Evolutionary conservation across 352 stramenopile species (phyloP), one percentile per base, ranked within the genome.

Genomic region (Phytophthora crassamura): DNA sequence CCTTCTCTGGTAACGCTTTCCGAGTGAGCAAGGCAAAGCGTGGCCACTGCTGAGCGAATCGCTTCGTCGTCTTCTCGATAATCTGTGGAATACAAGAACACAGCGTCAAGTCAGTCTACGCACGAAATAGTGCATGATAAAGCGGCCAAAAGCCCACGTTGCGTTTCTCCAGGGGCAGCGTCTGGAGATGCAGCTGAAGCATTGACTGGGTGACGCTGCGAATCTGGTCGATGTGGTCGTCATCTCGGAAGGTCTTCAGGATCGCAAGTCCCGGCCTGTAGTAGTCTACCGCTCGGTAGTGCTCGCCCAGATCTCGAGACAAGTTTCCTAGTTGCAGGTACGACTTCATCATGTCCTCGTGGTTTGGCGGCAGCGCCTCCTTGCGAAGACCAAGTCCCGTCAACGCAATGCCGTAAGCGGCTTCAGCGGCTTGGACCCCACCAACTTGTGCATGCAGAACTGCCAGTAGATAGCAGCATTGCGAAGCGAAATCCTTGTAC

Each of bases 201-300:
- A 89, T 65, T 0, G 59, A 38, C 32, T 83, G 71, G 5, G 73
- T 83, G 12, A 87, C 63, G 10, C 61, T 75, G 5, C 66, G 69
- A 22, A 87, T 69, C 33, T 80, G 64, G 20, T 67, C 55, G 1
- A 77, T 42, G 14, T 45, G 30, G n/a, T 74, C 52, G 16, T 76
- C 68, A 7, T 74, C 50, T 2, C 10, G 25, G 2, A 73, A 34
- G 4, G 60, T 58, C 14, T 82, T 88, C 7, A 87, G 48, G 18
- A 64, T 52, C 2, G 8, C 49, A 8, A 87, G 57, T 2, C 72
- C 78, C 28, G 64, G 54, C 10, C 72, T 74, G 16, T 81, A 85
- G 64, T 78, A 87, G 35, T 89, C 80, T 0, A 89, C 52, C 1
- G 80, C 82, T 42, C 84, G 78, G 28, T 80, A 89, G 7, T 43